phyloP scores from a whole-genome alignment of 306 rosid species.

The Begonia fuchsioides region DNA sequence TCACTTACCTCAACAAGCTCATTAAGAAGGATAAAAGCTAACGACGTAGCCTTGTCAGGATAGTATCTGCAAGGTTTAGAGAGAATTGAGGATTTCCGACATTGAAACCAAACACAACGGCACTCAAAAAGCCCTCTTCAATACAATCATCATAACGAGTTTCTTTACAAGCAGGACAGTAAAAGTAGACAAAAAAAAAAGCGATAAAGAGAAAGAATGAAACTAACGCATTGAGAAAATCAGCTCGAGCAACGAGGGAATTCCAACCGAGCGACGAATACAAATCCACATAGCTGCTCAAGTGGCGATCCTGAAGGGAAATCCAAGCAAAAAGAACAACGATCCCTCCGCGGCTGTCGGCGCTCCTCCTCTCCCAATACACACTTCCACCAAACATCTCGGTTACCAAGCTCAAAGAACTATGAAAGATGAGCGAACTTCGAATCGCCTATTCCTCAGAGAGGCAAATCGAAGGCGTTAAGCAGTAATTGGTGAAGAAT shows the following conservation, averaged over 20 bases:
- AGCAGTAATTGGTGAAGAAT: no score
- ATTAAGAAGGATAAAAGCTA: slow-evolving; percentile 51
- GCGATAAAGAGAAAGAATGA: background rate
- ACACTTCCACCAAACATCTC: slow-evolving; percentile 40
- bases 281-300: slow-evolving; percentile 46
- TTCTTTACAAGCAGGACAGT: no score
- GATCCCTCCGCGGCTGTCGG: slow-evolving; percentile 44
- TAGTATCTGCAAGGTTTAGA: slow-evolving; percentile 43
- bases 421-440: no score
- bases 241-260: slow-evolving; percentile 65
- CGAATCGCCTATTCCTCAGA: no score
- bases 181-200: no score
- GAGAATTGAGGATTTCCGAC: no score
- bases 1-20: slow-evolving; percentile 71
- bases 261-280: slow-evolving; percentile 81
- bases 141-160: no score
- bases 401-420: background rate
- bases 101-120: no score
- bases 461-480: no score
- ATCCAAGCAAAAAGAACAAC: slow-evolving; percentile 83
- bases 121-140: no score
- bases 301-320: slow-evolving; percentile 43
- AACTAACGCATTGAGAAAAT: slow-evolving; percentile 71
- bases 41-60: slow-evolving; percentile 61
- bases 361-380: slow-evolving; percentile 69